Percentiles rank a stretch among this genome's conserved stretches.
Evolutionary conservation across 2,329 filamentous ascomycete species (phyloP).

Genomic region (Penicillium brevicompactum): DNA sequence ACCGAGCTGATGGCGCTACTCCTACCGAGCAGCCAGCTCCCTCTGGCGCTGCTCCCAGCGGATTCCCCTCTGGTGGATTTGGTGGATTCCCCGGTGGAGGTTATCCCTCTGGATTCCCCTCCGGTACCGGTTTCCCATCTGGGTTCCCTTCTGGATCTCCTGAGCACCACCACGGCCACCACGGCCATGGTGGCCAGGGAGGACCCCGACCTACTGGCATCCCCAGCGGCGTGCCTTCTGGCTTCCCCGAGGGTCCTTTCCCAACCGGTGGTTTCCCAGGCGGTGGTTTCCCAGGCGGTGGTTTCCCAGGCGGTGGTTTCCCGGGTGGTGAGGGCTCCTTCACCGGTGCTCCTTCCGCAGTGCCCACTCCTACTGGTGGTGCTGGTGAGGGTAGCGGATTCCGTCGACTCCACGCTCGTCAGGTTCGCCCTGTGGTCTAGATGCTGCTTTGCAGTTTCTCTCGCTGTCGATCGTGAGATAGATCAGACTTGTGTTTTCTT

Average conservation of each 20-base stretch:
- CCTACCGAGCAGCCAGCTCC: conserved; percentile 8
- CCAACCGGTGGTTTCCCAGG: not conserved
- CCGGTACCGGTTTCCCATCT: conserved; percentile 2
- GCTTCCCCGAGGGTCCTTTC: conserved; percentile 10
- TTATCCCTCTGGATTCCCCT: not conserved
- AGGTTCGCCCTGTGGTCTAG: conserved; percentile 26
- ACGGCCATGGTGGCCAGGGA: not conserved
- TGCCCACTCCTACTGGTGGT: conserved; percentile 7
- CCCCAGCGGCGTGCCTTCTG: conserved; percentile 1
- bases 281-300: not conserved
- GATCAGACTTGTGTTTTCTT: conserved; percentile 9
- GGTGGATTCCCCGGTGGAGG: conserved; percentile 4
- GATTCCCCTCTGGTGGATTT: conserved; percentile 4
- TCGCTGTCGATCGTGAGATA: conserved; percentile 14
- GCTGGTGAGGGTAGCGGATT: conserved; percentile 10
- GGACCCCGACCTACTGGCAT: conserved; percentile 8
- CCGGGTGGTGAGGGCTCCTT: too few relatives aligned
- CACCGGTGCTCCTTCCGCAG: not conserved
- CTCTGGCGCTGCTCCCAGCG: conserved; percentile 7
- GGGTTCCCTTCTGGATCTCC: not conserved
- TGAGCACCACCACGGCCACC: not conserved
- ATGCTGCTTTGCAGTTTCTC: conserved; percentile 3
- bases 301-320: not conserved
- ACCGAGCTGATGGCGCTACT: conserved; percentile 7
- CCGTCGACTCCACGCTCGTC: conserved; percentile 29